A percentile compares a stretch with the other conserved stretches of the same genome.
phyloP scores from a whole-genome alignment of 495 filamentous ascomycete species.

The Clavariopsis aquatica region DNA sequence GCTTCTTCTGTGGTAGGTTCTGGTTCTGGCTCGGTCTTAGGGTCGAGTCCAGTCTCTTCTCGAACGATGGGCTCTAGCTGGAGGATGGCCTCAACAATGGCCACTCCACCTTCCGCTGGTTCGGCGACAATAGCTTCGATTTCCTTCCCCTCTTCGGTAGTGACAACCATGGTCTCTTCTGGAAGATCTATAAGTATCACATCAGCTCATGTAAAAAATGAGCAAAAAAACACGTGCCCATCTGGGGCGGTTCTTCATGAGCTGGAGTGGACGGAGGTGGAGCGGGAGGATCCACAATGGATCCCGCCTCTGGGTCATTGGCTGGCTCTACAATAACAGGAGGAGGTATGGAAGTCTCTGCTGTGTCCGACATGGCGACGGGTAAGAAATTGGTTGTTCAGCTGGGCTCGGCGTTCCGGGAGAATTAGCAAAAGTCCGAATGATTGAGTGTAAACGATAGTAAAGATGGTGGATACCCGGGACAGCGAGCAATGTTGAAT shows the following conservation, averaged over 20 bases:
- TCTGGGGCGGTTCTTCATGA: constrained; percentile 16
- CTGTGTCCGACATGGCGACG: constrained; percentile 5
- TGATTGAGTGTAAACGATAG: constrained; percentile 7
- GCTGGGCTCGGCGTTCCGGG: constrained; percentile 9
- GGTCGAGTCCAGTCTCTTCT: constrained; percentile 12
- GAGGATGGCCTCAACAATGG: constrained; percentile 6
- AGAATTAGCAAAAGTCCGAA: constrained; percentile 12
- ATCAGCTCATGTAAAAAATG: background rate
- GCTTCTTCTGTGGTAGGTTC: no score
- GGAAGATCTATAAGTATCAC: background rate
- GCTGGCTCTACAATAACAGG: constrained; percentile 12
- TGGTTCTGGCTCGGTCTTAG: no score
- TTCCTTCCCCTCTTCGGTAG: constrained; percentile 10
- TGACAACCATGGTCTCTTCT: constrained; percentile 17
- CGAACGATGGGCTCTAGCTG: constrained; percentile 13
- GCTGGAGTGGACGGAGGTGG: constrained; percentile 24
- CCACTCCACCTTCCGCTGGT: background rate
- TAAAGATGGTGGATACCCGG: background rate
- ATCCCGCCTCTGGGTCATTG: constrained; percentile 9
- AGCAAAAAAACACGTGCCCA: background rate
- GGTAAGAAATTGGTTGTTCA: background rate
- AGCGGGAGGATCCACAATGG: constrained; percentile 9
- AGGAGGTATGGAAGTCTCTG: background rate
- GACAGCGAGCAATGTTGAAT: constrained; percentile 13
- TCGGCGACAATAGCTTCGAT: constrained; percentile 2